Evolutionary conservation across 257 asterid species (phyloP), one percentile per base, ranked within the genome.

Genomic region (Vinca minor): DNA sequence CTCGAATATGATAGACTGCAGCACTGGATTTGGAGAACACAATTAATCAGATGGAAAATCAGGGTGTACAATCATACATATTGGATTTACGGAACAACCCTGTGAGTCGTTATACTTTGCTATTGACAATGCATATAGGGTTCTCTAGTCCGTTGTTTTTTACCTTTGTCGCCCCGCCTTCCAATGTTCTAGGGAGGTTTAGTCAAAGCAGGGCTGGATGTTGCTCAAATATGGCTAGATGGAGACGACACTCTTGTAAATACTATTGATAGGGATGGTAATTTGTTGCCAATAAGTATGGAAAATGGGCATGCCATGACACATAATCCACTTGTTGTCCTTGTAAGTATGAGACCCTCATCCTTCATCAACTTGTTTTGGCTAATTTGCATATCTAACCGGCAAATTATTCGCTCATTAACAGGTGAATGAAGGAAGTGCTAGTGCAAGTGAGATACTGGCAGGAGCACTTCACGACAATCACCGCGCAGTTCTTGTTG

Each of bases 391-490:
- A 41, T 41, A 41, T 31, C 60, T 36, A 42, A 48, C 21, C 15
- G 23, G 64, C 58, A 18, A 21, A 25, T 17, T 36, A 41, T 32
- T 35, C 41, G 35, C 63, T 23, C 28, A 13, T 47, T 57, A n/a
- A 74, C 67, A 88, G 96, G 98, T 91, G 70, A 88, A 91, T 23
- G 98, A 86, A 73, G 98, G 86, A 59, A 91, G 96, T 78, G 98
- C 98, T 17, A 91, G 96, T 77, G 95, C 96, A 1, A 91, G 95
- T 69, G 98, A 91, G 86, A 91, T 91, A 75, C 83, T 91, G 36
- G 96, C 98, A 0, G 95, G 98, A 45, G 98, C 98, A 17, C 94
- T 91, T 34, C 96, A 83, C 52, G 98, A 91, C 82, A 91, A 88
- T 44, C 95, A 96, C 48, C 81, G 98, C 62, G 98, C 98, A 6